Base-by-base conservation (phyloP, 257 asterid species). In the Linderniella brevidens region DNA sequence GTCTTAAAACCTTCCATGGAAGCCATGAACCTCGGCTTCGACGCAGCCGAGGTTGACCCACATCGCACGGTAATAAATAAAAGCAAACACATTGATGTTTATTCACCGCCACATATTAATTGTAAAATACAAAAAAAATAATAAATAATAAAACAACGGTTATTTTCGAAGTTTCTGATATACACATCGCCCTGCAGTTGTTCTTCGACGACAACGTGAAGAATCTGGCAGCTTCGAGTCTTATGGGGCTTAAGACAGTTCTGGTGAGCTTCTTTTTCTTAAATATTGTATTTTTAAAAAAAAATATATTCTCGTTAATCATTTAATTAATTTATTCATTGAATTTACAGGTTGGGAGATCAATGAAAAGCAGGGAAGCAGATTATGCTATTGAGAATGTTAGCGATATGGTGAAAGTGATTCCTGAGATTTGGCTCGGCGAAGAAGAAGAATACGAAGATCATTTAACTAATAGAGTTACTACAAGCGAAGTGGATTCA, bases 191-290 rank as follows among this genome's bases (percentile, higher is more conserved):
- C n/a, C 36, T 65, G 48, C 76, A 86, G 97, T 36, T 86, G 73
- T 86, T 86, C 62, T 74, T 86, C 1, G 94, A 82, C 13, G 97
- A 86, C 63, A 82, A 77, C 12, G 56, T 64, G 52, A 66, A 75
- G 58, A 86, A 86, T 38, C 56, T 82, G 10, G 92, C 79, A 5
- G 87, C 94, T 42, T 94, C 87, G 25, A 86, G 77, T 45, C 70
- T 79, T 13, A 63, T 68, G 11, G 97, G 94, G 3, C 78, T 86
- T 3, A 68, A 66, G 36, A 82, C 97, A 0, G 92, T 74, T 54
- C 45, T 86, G 88, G 97, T 79, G 49, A 58, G 85, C n/a, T 66
- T 25, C 29, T 13, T 19, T 25, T 11, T 8, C 8, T 12, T 42
- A 7, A 0, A 8, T 42, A 1, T 49, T 17, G 35, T 12, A 10